Evolutionary conservation across 2,329 filamentous ascomycete genomes (phyloP).

Genomic region (Calonectria hawksworthii): DNA sequence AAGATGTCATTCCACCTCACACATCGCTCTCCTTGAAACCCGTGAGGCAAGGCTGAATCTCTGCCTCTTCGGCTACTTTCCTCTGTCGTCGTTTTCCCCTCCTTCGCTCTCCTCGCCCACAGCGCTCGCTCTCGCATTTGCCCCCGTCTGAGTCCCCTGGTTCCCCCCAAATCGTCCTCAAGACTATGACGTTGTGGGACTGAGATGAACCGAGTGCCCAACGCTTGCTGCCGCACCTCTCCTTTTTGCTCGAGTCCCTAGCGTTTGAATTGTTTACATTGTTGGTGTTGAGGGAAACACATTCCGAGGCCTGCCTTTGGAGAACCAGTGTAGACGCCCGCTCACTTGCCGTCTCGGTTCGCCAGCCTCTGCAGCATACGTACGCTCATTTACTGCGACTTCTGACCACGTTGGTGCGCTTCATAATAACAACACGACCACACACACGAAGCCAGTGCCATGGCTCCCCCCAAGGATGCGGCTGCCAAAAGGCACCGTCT

Average conservation of each 20-base stretch:
- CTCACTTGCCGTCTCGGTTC: slow-evolving; percentile 29
- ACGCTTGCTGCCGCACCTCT: slow-evolving; percentile 28
- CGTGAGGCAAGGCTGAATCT: slow-evolving; percentile 33
- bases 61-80: slow-evolving; percentile 29
- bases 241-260: slow-evolving; percentile 20
- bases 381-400: slow-evolving; percentile 38
- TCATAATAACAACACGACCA: not conserved
- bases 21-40: slow-evolving; percentile 43
- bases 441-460: slow-evolving; percentile 31
- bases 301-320: not conserved
- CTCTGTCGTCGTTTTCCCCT: slow-evolving; percentile 23
- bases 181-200: slow-evolving; percentile 46
- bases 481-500: slow-evolving; percentile 76
- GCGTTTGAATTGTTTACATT: slow-evolving; percentile 15
- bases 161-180: slow-evolving; percentile 25
- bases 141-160: slow-evolving; percentile 22
- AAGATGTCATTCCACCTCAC: slow-evolving; percentile 46
- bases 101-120: slow-evolving; percentile 11
- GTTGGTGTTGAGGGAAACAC: slow-evolving; percentile 18
- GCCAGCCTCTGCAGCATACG: slow-evolving; percentile 33
- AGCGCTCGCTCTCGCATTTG: slow-evolving; percentile 19
- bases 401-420: slow-evolving; percentile 16
- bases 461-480: slow-evolving; percentile 55
- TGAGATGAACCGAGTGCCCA: slow-evolving; percentile 42
- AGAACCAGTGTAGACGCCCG: slow-evolving; percentile 31